A percentile compares a stretch with the other conserved stretches of the same genome.
Evolutionary conservation across 345 rosid genomes (phyloP).

Genomic region (Hibiscus trionum): DNA sequence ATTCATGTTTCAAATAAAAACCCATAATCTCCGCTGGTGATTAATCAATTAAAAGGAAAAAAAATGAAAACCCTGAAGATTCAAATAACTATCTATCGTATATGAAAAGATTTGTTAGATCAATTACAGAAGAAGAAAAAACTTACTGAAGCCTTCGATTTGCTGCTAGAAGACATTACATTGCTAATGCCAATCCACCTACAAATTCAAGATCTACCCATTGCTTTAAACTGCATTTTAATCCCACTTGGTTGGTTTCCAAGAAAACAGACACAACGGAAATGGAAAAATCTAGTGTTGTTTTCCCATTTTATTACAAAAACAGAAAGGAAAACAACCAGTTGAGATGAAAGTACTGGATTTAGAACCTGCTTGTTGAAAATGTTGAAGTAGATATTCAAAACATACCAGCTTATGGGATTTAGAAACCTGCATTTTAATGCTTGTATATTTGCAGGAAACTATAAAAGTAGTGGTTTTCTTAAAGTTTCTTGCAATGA

Average conservation of each 20-base stretch:
- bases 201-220: background rate
- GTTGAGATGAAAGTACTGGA: background rate
- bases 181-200: slow-evolving; percentile 1
- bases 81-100: background rate
- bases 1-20: no score
- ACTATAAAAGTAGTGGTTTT: no score
- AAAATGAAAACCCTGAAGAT: background rate
- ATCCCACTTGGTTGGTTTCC: no score
- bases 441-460: no score
- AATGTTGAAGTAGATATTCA: slow-evolving; percentile 70
- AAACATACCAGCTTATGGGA: slow-evolving; percentile 28
- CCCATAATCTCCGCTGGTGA: slow-evolving; percentile 39
- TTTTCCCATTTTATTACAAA: background rate
- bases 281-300: no score
- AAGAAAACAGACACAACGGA: no score
- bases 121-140: background rate
- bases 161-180: slow-evolving; percentile 81
- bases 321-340: background rate
- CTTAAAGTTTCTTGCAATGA: no score
- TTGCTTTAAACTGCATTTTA: background rate
- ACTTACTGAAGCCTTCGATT: slow-evolving; percentile 81
- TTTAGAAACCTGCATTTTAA: no score
- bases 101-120: background rate
- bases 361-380: slow-evolving; percentile 59
- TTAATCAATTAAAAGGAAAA: slow-evolving; percentile 6